Evolutionary conservation across 495 filamentous ascomycete species (phyloP).

Genomic region (Penicillium desertorum): DNA sequence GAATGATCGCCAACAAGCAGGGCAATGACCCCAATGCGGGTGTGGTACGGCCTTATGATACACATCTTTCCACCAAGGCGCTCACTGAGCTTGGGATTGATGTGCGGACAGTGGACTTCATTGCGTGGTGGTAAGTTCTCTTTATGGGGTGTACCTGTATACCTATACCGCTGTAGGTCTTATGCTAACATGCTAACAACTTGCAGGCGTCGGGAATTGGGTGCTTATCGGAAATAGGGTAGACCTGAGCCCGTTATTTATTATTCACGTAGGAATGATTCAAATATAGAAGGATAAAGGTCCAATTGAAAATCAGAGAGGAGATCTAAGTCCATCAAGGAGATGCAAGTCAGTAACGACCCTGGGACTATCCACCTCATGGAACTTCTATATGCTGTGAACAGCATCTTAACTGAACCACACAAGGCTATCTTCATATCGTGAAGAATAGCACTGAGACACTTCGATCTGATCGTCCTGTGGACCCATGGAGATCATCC

Average conservation of each 20-base stretch:
- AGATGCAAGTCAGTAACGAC: background rate
- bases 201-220: slow-evolving; percentile 42
- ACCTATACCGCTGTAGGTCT: slow-evolving; percentile 13
- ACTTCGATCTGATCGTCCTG: slow-evolving; percentile 6
- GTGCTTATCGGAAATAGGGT: slow-evolving; percentile 39
- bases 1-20: slow-evolving; percentile 69
- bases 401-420: background rate
- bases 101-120: slow-evolving; percentile 73
- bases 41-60: slow-evolving; percentile 85
- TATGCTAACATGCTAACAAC: slow-evolving; percentile 27
- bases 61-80: slow-evolving; percentile 76
- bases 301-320: background rate
- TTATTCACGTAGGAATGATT: background rate
- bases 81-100: slow-evolving; percentile 75
- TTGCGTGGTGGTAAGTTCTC: slow-evolving; percentile 74
- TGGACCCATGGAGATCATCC: background rate
- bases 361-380: background rate
- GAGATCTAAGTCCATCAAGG: background rate
- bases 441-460: slow-evolving; percentile 2
- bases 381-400: background rate
- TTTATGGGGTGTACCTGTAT: background rate
- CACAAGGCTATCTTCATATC: background rate
- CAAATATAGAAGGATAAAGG: slow-evolving; percentile 3
- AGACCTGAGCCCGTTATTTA: background rate
- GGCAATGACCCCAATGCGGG: slow-evolving; percentile 72